phyloP scores from a whole-genome alignment of 345 rosid species.

The Triadica sebifera region DNA sequence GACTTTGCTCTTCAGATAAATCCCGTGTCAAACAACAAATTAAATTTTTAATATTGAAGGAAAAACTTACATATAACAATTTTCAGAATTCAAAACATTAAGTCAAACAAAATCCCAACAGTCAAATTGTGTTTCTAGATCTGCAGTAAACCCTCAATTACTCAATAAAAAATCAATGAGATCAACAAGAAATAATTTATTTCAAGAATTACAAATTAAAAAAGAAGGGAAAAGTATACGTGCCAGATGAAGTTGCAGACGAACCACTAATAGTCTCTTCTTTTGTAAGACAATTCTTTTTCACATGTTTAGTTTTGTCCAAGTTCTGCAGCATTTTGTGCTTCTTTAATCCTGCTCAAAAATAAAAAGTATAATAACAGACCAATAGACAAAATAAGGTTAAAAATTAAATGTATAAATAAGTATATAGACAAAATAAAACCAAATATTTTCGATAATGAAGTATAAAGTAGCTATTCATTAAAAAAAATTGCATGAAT shows the following conservation, averaged over 20 bases:
- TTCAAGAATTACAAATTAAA: neutral
- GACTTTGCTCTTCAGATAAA: constrained; percentile 24
- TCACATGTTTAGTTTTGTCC: constrained; percentile 24
- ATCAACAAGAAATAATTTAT: neutral
- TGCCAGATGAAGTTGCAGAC: constrained; percentile 40
- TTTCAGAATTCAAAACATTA: neutral
- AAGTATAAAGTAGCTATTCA: neutral
- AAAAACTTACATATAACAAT: neutral
- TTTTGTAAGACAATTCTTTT: constrained; percentile 30
- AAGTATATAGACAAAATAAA: neutral
- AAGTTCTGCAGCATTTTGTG: constrained; percentile 25
- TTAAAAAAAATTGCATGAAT: neutral
- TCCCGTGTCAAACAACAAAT: constrained; percentile 21
- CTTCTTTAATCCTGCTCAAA: constrained; percentile 39
- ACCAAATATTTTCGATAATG: neutral
- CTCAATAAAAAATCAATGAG: neutral
- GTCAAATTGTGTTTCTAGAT: neutral
- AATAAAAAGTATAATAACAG: neutral
- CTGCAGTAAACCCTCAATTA: neutral
- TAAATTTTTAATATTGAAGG: neutral
- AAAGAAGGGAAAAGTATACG: constrained; percentile 2
- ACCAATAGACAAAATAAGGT: neutral
- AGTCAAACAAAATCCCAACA: neutral
- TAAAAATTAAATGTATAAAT: neutral
- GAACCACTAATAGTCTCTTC: constrained; percentile 27